Base-by-base conservation (phyloP, 1,284 basidiomycete species). In the Tranzscheliella williamsii region DNA sequence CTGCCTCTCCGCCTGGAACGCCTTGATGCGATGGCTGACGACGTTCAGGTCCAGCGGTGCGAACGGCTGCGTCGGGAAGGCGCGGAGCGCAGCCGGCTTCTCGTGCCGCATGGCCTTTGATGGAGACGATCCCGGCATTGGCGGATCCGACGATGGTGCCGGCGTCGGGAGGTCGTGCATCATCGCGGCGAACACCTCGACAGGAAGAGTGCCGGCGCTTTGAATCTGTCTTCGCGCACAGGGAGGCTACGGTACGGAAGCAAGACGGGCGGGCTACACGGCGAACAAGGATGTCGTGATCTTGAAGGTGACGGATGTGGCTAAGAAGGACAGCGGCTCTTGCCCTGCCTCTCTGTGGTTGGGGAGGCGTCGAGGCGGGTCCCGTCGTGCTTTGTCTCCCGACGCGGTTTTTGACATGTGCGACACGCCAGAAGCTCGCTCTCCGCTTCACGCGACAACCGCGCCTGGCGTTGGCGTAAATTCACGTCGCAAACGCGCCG, bases 131-230 rank as follows among this genome's bases (percentile, higher is more conserved):
- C 53, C 60, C 15, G 60, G 49, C 54, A 56, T 49, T 38, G 46
- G 49, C 45, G 60, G 48, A 37, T 63, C 60, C 60, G 60, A 63
- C 32, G 60, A 63, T 6, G 60, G 60, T 5, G 52, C 60, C n/a
- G 60, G 60, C 30, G 60, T 63, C 41, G 48, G 58, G 41, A 62
- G 48, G 31, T 62, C 52, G 48, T 62, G 58, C 58, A 62, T 62
- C 52, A 62, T 62, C 22, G 18, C 46, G 32, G 32, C 32, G 32
- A 34, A 9, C 18, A 9, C 9, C 26, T 29, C 26, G 26, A 29
- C 9, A 29, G 26, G 9, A 29, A 29, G 26, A 29, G 9, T 29
- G 26, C 9, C 26, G 26, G n/a, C n/a, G n/a, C n/a, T n/a, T n/a
- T n/a, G n/a, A n/a, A n/a, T n/a, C n/a, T n/a, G n/a, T n/a, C n/a